phyloP scores from a whole-genome alignment of 306 rosid species.

The Vigna unguiculata region DNA sequence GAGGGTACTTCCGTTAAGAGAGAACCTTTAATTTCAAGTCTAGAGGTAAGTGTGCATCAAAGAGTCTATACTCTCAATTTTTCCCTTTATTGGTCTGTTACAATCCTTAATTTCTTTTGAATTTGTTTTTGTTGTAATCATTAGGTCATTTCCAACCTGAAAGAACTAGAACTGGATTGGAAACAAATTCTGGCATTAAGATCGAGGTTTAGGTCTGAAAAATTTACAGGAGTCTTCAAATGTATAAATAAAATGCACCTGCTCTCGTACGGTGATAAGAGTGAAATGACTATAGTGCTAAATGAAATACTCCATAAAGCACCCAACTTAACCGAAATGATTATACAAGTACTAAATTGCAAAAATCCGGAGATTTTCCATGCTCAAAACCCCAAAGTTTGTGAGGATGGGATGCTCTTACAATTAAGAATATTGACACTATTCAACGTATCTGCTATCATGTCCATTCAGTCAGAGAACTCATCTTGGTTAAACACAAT shows the following conservation, averaged over 20 bases:
- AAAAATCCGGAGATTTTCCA: background rate
- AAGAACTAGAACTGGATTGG: background rate
- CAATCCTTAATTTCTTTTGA: no score
- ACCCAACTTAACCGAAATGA: background rate
- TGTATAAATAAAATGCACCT: background rate
- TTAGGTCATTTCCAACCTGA: background rate
- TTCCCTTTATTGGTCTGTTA: no score
- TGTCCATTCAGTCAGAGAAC: background rate
- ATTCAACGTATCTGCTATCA: accelerated
- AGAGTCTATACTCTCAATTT: background rate
- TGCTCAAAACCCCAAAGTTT: background rate
- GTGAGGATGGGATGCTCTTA: background rate
- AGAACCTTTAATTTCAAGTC: background rate
- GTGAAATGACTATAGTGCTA: background rate
- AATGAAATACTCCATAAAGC: background rate
- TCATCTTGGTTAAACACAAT: background rate
- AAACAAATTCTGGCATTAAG: background rate
- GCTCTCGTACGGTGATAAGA: no score
- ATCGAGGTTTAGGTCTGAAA: background rate
- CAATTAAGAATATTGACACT: background rate
- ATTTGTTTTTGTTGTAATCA: background rate
- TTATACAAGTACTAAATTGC: background rate
- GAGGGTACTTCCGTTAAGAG: background rate
- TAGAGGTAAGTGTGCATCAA: background rate
- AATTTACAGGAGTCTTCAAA: background rate